Conservation (phyloP, 768 basidiomycete genomes). For the Dacryopinax spathularia region DNA sequence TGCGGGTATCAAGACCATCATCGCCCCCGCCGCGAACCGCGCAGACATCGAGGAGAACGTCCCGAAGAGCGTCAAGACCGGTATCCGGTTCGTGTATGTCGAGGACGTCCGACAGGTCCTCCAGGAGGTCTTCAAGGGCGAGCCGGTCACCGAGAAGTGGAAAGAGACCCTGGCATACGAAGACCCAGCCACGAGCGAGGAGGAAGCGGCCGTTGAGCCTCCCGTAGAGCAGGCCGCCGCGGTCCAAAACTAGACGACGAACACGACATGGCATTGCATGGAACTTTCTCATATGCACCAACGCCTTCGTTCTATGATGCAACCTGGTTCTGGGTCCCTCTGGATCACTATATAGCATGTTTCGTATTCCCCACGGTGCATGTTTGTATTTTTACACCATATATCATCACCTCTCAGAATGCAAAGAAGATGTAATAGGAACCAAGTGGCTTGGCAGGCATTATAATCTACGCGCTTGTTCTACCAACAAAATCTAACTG, state of each 20-base stretch:
- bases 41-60: slow-evolving; percentile 97
- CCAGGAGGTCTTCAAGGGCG: slow-evolving; percentile 66
- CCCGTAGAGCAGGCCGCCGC: neutral
- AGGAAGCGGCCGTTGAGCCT: neutral
- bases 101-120: slow-evolving; percentile 85
- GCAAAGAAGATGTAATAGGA: slow-evolving; percentile 3
- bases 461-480: slow-evolving; percentile 2
- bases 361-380: neutral
- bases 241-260: slow-evolving; percentile 1
- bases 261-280: neutral
- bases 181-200: neutral
- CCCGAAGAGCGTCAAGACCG: slow-evolving; percentile 86
- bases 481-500: neutral
- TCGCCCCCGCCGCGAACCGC: slow-evolving; percentile 75
- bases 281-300: neutral
- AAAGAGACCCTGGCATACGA: slow-evolving; percentile 40
- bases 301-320: neutral
- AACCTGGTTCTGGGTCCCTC: neutral
- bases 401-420: slow-evolving; percentile 5
- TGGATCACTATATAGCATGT: slow-evolving; percentile 1
- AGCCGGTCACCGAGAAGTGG: slow-evolving; percentile 47
- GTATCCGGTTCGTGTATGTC: slow-evolving; percentile 89
- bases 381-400: slow-evolving; percentile 1
- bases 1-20: slow-evolving; percentile 84
- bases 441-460: neutral